Evolutionary conservation across 2,329 filamentous ascomycete species (phyloP).

Genomic region (Nemania abortiva): DNA sequence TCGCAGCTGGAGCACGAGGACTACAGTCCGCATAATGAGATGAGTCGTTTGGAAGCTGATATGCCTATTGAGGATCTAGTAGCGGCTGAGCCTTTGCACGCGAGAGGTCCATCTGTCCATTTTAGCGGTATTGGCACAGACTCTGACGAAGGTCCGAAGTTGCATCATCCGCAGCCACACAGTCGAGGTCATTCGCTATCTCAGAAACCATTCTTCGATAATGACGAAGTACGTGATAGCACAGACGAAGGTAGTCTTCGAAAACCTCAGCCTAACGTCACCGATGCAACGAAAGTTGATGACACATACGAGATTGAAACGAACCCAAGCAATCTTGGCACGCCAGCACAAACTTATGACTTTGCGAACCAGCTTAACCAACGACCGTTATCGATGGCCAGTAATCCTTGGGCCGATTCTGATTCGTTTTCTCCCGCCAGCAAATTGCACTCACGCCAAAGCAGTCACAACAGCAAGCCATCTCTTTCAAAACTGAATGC

Average conservation of each 20-base stretch:
- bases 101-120: slow-evolving; percentile 60
- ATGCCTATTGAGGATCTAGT: slow-evolving; percentile 39
- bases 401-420: slow-evolving; percentile 73
- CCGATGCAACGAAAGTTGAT: slow-evolving; percentile 57
- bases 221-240: slow-evolving; percentile 60
- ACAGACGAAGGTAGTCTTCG: slow-evolving; percentile 54
- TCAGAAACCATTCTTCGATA: slow-evolving; percentile 72
- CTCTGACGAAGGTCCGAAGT: slow-evolving; percentile 65
- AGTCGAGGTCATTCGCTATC: slow-evolving; percentile 78
- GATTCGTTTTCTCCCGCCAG: slow-evolving; percentile 56
- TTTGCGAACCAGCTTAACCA: slow-evolving; percentile 64
- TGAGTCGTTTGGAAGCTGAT: slow-evolving; percentile 51
- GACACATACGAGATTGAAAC: slow-evolving; percentile 77
- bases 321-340: slow-evolving; percentile 78
- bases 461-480: slow-evolving; percentile 75
- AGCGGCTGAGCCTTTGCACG: slow-evolving; percentile 51
- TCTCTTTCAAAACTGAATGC: slow-evolving; percentile 88
- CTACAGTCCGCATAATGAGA: slow-evolving; percentile 73
- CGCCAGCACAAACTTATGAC: slow-evolving; percentile 67
- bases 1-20: slow-evolving; percentile 83
- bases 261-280: slow-evolving; percentile 56
- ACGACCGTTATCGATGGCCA: slow-evolving; percentile 66
- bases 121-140: slow-evolving; percentile 67
- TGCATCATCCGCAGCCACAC: slow-evolving; percentile 81
- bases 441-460: slow-evolving; percentile 55